phyloP scores from a whole-genome alignment of 345 rosid species.

The Gossypium raimondii region DNA sequence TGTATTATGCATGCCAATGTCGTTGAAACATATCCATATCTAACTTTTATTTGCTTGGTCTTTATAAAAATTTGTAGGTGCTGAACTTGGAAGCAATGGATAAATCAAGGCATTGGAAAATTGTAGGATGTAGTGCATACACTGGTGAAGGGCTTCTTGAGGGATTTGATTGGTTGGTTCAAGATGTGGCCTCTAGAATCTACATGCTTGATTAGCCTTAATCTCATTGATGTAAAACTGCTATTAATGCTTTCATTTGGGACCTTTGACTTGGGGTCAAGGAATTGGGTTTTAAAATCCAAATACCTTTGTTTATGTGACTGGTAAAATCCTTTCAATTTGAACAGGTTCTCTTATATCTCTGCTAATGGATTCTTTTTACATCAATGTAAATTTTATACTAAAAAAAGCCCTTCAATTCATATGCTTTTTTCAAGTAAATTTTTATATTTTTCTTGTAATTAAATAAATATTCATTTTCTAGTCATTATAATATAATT shows the following conservation, averaged over 20 bases:
- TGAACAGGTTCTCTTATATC: not conserved
- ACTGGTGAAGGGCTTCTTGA: constrained; percentile 84
- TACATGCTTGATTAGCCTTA: constrained; percentile 64
- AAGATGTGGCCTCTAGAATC: constrained; percentile 86
- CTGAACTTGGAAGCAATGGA: constrained; percentile 81
- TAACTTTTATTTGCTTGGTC: not conserved
- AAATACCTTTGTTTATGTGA: not conserved
- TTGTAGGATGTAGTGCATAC: constrained; percentile 85
- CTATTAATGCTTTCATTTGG: not conserved
- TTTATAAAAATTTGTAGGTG: constrained; percentile 38
- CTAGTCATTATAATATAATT: too few relatives aligned
- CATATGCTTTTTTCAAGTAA: too few relatives aligned
- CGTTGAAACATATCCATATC: not conserved
- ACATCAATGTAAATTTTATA: too few relatives aligned
- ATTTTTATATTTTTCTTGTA: too few relatives aligned
- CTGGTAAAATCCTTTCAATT: not conserved
- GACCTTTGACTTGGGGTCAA: not conserved
- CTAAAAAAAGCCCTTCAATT: too few relatives aligned
- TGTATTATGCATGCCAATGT: not conserved
- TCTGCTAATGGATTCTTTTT: not conserved
- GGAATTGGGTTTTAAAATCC: not conserved
- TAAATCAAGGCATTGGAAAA: constrained; percentile 80
- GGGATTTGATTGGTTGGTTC: constrained; percentile 94
- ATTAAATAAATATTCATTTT: too few relatives aligned
- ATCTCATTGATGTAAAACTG: not conserved